A percentile compares a stretch with the other conserved stretches of the same genome.
Evolutionary conservation across 129 eudicot species (phyloP).

Genomic region (Flaveria trinervia): DNA sequence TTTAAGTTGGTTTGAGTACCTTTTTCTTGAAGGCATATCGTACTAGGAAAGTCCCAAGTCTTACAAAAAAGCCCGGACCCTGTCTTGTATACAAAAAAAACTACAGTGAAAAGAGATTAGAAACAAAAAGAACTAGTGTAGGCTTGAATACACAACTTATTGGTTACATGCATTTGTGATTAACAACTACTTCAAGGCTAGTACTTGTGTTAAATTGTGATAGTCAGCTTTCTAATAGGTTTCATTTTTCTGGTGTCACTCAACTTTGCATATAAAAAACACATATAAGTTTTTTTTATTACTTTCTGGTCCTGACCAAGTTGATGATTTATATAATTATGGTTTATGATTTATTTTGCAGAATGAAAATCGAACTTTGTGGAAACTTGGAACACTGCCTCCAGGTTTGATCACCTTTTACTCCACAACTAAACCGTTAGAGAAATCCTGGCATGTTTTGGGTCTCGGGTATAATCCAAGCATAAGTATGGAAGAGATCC

Average conservation of each 20-base stretch:
- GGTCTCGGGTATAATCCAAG: constrained; percentile 71
- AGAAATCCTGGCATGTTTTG: constrained; percentile 70
- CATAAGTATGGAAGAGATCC: constrained; percentile 55
- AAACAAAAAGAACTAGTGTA: no score
- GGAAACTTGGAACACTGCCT: constrained; percentile 64
- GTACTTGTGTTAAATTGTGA: not conserved
- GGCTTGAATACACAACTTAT: not conserved
- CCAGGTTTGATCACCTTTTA: constrained; percentile 64
- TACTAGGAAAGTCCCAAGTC: no score
- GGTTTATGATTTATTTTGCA: constrained; percentile 20
- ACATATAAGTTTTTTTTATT: not conserved
- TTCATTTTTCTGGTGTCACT: not conserved
- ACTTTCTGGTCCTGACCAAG: not conserved
- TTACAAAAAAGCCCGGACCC: no score
- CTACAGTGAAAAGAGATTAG: no score
- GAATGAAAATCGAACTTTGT: constrained; percentile 67
- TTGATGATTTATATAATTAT: not conserved
- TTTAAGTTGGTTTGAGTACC: no score
- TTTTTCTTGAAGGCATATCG: no score
- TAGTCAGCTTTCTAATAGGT: not conserved
- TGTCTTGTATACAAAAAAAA: no score
- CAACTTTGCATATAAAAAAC: no score
- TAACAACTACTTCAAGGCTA: not conserved
- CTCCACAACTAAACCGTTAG: constrained; percentile 52
- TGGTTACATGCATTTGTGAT: not conserved